A percentile compares a stretch with the other conserved stretches of the same genome.
phyloP scores from a whole-genome alignment of 768 basidiomycete species.

The Paxillus ammoniavirescens region DNA sequence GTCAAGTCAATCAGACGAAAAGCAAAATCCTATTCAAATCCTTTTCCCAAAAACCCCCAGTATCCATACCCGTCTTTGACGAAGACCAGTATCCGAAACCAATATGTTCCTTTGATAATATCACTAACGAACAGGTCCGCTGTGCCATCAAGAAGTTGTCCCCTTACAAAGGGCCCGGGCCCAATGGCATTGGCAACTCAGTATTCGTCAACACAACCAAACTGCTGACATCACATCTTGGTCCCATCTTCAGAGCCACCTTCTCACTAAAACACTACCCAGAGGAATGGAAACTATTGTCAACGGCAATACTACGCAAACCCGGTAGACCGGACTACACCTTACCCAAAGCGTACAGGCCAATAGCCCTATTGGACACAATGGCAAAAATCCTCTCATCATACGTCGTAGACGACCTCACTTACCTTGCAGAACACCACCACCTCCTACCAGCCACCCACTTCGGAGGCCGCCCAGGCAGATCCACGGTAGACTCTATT shows the following conservation, averaged over 20 bases:
- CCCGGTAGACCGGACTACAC: conserved; percentile 34
- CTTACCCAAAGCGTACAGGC: conserved; percentile 33
- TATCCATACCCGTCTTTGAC: too few relatives aligned
- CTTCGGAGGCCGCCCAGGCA: background rate
- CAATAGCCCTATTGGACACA: conserved; percentile 36
- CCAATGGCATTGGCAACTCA: conserved; percentile 26
- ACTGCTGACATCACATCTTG: conserved; percentile 6
- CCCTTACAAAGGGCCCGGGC: conserved; percentile 20
- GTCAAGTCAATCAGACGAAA: conserved; percentile 20
- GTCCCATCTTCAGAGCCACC: conserved; percentile 8
- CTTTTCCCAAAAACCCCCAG: conserved; percentile 26
- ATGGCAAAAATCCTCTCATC: conserved; percentile 29
- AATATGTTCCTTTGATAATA: background rate
- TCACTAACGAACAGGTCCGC: conserved; percentile 13
- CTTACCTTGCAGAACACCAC: conserved; percentile 21
- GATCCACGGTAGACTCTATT: background rate
- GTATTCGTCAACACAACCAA: conserved; percentile 12
- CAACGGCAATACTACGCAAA: conserved; percentile 33
- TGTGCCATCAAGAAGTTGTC: conserved; percentile 1
- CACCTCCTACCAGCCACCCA: conserved; percentile 30
- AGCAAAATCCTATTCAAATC: conserved; percentile 8
- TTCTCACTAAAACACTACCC: conserved; percentile 10
- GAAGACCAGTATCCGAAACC: conserved; percentile 7
- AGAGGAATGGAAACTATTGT: conserved; percentile 19
- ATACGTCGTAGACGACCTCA: conserved; percentile 23